Evolutionary conservation across 352 stramenopile species (phyloP).

Genomic region (Elongisporangium senticosum): DNA sequence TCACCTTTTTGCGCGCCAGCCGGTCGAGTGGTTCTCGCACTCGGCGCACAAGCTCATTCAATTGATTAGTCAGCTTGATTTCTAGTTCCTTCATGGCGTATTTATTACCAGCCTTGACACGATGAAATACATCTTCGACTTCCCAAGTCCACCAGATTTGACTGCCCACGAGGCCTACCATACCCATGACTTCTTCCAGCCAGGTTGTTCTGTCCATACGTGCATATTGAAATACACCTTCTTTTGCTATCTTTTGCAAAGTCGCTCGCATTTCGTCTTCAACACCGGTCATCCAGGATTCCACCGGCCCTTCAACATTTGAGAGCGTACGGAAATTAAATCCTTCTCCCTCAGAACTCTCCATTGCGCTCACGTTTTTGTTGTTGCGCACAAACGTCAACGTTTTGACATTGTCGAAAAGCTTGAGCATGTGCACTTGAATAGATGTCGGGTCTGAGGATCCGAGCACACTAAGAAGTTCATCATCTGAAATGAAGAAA

Average conservation of each 20-base stretch:
- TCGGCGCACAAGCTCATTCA: conserved; percentile 89
- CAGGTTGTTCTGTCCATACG: conserved; percentile 80
- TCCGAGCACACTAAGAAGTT: conserved; percentile 88
- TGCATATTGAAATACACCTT: conserved; percentile 91
- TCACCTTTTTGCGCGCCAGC: conserved; percentile 90
- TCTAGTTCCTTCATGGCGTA: conserved; percentile 93
- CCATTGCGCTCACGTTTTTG: conserved; percentile 88
- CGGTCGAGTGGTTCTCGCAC: conserved; percentile 86
- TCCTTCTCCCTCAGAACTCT: conserved; percentile 87
- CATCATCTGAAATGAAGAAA: conserved; percentile 94
- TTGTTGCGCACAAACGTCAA: conserved; percentile 87
- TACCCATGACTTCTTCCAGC: conserved; percentile 87
- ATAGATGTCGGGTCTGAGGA: conserved; percentile 90
- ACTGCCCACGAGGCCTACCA: conserved; percentile 89
- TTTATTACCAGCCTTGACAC: conserved; percentile 87
- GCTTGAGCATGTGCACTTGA: conserved; percentile 93
- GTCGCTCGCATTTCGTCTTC: conserved; percentile 89
- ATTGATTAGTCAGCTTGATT: conserved; percentile 80
- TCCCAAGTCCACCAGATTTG: conserved; percentile 95
- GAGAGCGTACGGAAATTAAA: conserved; percentile 81
- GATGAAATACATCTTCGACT: conserved; percentile 90
- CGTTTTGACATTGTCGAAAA: conserved; percentile 94
- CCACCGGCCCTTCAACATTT: conserved; percentile 87
- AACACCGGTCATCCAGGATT: conserved; percentile 91
- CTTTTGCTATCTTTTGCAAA: conserved; percentile 88